A percentile compares a stretch with the other conserved stretches of the same genome.
phyloP scores from a whole-genome alignment of 306 rosid genomes.

The Cicer judaicum region DNA sequence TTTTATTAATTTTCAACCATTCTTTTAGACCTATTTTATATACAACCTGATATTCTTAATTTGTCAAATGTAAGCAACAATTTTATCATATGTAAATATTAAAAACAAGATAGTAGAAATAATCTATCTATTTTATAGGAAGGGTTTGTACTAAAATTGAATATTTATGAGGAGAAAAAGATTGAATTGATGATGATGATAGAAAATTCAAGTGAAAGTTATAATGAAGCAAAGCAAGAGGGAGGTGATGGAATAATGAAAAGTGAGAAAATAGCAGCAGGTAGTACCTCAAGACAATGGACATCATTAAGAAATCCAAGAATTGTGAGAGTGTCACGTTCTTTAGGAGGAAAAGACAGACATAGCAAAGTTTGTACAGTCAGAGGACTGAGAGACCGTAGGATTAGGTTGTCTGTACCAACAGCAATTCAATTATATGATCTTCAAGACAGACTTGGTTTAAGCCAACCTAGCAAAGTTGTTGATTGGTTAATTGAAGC shows the following conservation, averaged over 20 bases:
- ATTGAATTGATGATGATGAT: conserved; percentile 54
- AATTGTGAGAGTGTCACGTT: conserved; percentile 79
- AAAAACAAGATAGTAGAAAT: too few species aligned
- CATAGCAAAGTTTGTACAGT: conserved; percentile 92
- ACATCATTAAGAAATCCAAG: conserved; percentile 76
- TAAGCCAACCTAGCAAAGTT: conserved; percentile 86
- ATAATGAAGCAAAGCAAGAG: conserved; percentile 56
- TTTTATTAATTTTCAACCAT: not conserved
- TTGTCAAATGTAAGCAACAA: not conserved
- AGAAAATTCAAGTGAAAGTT: conserved; percentile 60
- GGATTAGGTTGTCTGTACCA: conserved; percentile 83
- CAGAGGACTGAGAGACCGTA: conserved; percentile 79
- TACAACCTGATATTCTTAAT: not conserved
- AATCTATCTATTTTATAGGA: too few species aligned
- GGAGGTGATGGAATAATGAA: conserved; percentile 18
- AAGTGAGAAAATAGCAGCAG: conserved; percentile 41
- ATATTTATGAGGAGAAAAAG: not conserved
- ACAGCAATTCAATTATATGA: conserved; percentile 85
- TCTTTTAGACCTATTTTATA: not conserved
- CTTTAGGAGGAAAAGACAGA: conserved; percentile 93
- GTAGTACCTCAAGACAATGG: conserved; percentile 67
- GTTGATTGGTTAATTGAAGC: conserved; percentile 83
- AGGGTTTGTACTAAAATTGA: too few species aligned
- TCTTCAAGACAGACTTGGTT: conserved; percentile 80
- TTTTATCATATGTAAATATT: not conserved